phyloP scores from a whole-genome alignment of 805 yeast genomes.

The Lipomyces sp. region DNA sequence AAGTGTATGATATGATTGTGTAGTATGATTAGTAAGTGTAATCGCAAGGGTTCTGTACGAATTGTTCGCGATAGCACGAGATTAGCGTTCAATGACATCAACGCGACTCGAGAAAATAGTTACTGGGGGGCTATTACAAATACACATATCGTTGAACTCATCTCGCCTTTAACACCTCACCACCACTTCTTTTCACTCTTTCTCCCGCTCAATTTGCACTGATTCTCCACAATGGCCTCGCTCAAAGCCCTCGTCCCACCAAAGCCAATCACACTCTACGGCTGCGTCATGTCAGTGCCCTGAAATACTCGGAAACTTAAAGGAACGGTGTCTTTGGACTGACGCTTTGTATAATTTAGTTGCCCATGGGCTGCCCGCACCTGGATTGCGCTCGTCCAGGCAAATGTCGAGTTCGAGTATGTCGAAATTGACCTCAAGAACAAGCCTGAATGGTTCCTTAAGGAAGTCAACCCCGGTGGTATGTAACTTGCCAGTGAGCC shows the following conservation, averaged over 20 bases:
- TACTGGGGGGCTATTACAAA: too few relatives aligned
- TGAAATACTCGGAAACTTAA: neutral
- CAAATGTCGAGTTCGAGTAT: constrained; percentile 41
- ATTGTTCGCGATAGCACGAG: neutral
- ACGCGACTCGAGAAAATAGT: too few relatives aligned
- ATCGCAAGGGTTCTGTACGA: neutral
- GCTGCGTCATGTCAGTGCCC: constrained; percentile 24
- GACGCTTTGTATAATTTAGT: constrained; percentile 6
- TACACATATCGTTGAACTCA: too few relatives aligned
- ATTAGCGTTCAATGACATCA: too few relatives aligned
- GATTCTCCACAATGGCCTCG: constrained; percentile 16
- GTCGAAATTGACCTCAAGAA: constrained; percentile 41
- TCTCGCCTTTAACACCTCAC: neutral
- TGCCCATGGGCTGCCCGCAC: constrained; percentile 45
- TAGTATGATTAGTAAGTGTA: too few relatives aligned
- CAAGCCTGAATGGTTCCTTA: constrained; percentile 43
- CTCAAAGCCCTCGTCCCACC: constrained; percentile 37
- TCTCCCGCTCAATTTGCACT: neutral
- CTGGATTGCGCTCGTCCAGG: constrained; percentile 41
- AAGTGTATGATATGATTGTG: too few relatives aligned
- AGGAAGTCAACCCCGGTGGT: constrained; percentile 41
- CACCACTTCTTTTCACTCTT: neutral
- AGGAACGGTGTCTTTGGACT: neutral
- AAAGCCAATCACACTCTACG: constrained; percentile 38
- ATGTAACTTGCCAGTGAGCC: neutral